Percentiles rank a stretch among this genome's conserved stretches.
Conservation (phyloP, 164 flowering plant species). For the Macadamia tetraphylla region DNA sequence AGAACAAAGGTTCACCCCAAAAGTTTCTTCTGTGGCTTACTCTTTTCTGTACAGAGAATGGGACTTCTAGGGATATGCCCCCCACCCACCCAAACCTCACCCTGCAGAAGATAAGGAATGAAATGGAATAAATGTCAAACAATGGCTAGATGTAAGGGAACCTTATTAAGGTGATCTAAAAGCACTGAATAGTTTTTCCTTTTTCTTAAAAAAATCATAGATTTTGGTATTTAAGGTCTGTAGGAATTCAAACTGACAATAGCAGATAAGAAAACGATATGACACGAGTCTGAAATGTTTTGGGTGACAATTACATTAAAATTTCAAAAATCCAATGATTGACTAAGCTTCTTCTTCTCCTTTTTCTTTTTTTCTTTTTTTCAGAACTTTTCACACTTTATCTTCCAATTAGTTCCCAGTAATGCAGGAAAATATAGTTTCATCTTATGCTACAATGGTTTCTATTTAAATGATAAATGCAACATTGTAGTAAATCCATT, state of each 20-base stretch:
- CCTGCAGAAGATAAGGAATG: conserved; percentile 14
- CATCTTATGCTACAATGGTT: neutral
- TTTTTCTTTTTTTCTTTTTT: too few relatives aligned
- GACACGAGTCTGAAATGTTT: neutral
- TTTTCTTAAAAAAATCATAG: neutral
- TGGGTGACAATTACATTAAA: too few relatives aligned
- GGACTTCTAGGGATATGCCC: conserved; percentile 9
- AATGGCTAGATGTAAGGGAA: too few relatives aligned
- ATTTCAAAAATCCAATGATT: too few relatives aligned
- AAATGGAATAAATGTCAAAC: neutral
- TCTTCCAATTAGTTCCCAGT: too few relatives aligned
- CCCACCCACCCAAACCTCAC: conserved; percentile 3
- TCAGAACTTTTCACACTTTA: too few relatives aligned
- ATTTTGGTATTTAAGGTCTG: neutral
- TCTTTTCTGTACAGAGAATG: conserved; percentile 8
- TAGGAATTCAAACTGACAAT: neutral
- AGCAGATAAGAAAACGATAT: neutral
- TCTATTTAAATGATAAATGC: neutral
- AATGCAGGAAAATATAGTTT: too few relatives aligned
- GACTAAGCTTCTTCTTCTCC: too few relatives aligned
- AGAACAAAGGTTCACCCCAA: neutral
- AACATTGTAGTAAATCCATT: neutral
- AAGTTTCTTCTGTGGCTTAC: conserved; percentile 10
- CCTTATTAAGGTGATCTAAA: too few relatives aligned
- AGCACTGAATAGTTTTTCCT: neutral